Base-by-base conservation (phyloP, 140 eudicot genomes). In the Erigeron philadelphicus region DNA sequence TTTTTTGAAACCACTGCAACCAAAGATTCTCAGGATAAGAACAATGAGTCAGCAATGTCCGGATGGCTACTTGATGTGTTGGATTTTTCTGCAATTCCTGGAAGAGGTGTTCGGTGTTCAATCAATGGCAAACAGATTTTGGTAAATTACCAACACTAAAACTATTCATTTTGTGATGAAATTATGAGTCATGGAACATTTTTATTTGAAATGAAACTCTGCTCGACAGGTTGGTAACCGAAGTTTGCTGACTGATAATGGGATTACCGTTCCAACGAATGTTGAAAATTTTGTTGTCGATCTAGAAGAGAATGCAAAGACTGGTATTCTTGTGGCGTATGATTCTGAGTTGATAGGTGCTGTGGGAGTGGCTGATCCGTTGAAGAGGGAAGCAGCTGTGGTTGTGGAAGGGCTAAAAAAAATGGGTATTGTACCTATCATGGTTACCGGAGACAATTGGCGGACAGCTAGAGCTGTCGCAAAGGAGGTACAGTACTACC, bases 391-490 rank as follows among this genome's bases (percentile, higher is more conserved):
- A 79, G 99, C 99, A 61, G 90, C 95, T 60, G 86, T 94, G 61
- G 99, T 89, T 64, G 78, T 93, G 19, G 95, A 94, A 68, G 96
- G 97, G 43, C 99, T 94, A 46, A 67, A 56, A 73, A 94, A 89
- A 81, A 94, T 94, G 97, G 99, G 97, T 17, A 77, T 94, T 15
- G 64, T 16, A 38, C 95, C 99, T 8, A 84, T 94, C 58, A 94
- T 94, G 99, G 99, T 94, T 67, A 94, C 99, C 5, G 99, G 99
- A 77, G 99, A 94, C 81, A 94, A 94, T 63, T 80, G 96, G 95
- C 84, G 98, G 78, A 93, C 98, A 0, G 99, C 99, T 70, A 75
- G 72, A 52, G 95, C 99, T 62, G 99, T 89, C 48, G 99, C 97
- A 38, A 89, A 82, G 57, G 97, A 89, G 97, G 98, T 93, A 38